phyloP scores from a whole-genome alignment of 306 rosid genomes.

The Castanea crenata region DNA sequence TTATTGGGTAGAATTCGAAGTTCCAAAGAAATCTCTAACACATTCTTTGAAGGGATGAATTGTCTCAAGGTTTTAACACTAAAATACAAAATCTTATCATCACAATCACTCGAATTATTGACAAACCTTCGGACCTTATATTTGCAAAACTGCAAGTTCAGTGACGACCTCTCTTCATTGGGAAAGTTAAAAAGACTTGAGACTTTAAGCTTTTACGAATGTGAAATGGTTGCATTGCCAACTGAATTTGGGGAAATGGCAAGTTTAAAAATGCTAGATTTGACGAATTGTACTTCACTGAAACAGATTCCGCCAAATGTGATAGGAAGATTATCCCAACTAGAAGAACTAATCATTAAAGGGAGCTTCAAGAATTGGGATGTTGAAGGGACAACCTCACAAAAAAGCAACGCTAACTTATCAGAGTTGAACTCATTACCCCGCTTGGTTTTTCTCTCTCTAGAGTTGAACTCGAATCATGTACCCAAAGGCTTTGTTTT shows the following conservation, averaged over 20 bases:
- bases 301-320: no score
- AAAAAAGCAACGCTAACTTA: no score
- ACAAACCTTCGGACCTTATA: not conserved
- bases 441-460: no score
- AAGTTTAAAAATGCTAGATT: no score
- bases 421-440: no score
- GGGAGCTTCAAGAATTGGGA: accelerated
- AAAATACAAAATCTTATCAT: not conserved
- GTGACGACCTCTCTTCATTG: slow-evolving; percentile 3
- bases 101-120: not conserved
- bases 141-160: accelerated
- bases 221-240: not conserved
- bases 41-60: not conserved
- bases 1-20: not conserved
- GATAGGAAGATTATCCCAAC: no score
- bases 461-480: accelerated
- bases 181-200: not conserved
- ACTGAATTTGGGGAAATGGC: no score
- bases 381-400: no score
- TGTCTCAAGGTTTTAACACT: not conserved
- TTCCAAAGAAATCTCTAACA: not conserved
- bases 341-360: no score
- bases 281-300: accelerated
- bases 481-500: no score
- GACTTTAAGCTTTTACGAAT: not conserved